Evolutionary conservation across 768 basidiomycete species (phyloP), one percentile per base, ranked within the genome.

Genomic region (Boletus subcaerulescens): DNA sequence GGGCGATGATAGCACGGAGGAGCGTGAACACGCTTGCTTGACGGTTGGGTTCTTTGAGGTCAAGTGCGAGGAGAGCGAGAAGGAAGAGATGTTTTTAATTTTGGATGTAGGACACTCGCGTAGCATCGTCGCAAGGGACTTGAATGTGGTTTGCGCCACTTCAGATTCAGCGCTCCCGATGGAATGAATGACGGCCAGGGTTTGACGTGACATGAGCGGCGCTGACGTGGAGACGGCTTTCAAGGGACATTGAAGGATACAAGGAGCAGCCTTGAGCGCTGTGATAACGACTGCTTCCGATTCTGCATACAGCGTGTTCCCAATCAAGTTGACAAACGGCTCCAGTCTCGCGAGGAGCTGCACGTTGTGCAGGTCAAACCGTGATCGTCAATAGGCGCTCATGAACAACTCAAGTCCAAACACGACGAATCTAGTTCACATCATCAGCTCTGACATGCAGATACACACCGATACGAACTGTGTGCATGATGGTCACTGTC

Each of bases 381-480:
- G 87, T 52, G 84, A 88, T 8, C 93, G 84, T 45, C 91, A 84
- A 65, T 91, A 83, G 0, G 93, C 93, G 4, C 92, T 90, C 61
- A 87, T 83, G 66, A 98, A 87, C 5, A 99, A 76, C 49, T 98
- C 94, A 40, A 98, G 77, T 40, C 97, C 97, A 62, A 99, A 93
- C 7, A 84, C 81, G 31, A 97, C 84, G 62, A 98, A 98, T 24
- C 89, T 92, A 57, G 20, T 26, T 44, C 39, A 29, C 8, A 22
- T 33, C 13, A 58, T 51, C 45, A 58, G 60, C 22, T 6, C 10
- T 8, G 24, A 41, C 13, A 44, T 44, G 12, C 10, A 13, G 13
- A 11, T 38, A 66, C 80, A 17, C 65, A 90, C 90, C 92, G 86
- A 74, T 87, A 89, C 6, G 93, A 94, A 67, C 97, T 98, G 65